Base-by-base conservation (phyloP, 192 early-diverging fungal species). In the Backusella psychrophila region DNA sequence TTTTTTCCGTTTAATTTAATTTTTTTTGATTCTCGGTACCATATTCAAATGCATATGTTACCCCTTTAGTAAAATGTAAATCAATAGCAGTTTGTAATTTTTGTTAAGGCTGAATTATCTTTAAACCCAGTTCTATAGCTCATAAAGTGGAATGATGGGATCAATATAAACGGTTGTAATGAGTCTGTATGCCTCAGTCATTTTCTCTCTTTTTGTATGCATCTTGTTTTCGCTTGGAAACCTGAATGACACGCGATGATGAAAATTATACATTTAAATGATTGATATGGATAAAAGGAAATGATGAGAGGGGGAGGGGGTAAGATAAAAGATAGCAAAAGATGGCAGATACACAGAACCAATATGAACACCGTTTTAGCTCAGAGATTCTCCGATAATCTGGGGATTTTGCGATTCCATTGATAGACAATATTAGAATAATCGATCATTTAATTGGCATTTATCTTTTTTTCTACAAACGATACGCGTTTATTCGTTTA, bases 251-350 rank as follows among this genome's bases (percentile, higher is more conserved):
- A 26, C 23, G 23, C 21, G 56, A 59, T 26, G 6, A 26, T 56
- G 53, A 7, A 21, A 56, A 63, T 29, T 11, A 8, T 56, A 26
- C n/a, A 63, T 12, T 29, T 63, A 29, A 23, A 63, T 63, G 11
- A 29, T 29, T 63, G 56, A 63, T 63, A 29, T 63, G 26, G 56
- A 63, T 63, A 63, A 63, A 63, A 29, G 26, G 23, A 59, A 59
- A 12, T 14, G 7, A 3, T 23, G 7, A 26, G 12, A 26, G 12
- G 23, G 56, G 21, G 3, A 3, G 38, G 38, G 38, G 7, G 38
- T 39, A 39, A 63, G 56, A 63, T 63, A 63, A 63, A 63, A 63
- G 56, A 63, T 63, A 63, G 56, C 7, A 63, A 63, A 29, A 26
- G 26, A 26, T 63, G 26, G 23, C 2, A 63, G 26, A 63, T 63